Base-by-base conservation (phyloP, 78 protist species). In the Dictyostelium purpureum region DNA sequence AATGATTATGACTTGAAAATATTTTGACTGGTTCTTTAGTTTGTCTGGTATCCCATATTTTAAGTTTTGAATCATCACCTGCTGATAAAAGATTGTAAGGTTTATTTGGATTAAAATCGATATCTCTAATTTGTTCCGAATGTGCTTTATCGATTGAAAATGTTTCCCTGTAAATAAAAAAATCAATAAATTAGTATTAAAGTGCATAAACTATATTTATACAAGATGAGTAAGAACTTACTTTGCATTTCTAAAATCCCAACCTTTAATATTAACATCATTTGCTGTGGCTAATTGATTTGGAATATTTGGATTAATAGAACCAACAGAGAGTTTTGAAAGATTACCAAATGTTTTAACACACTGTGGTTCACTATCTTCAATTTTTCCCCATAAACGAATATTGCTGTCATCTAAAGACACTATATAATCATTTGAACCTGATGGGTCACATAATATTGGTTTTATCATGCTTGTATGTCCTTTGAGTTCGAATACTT, bases 391-490 rank as follows among this genome's bases (percentile, higher is more conserved):
- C 90, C 88, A 90, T 35, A 71, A 6, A 43, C 92, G 33, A 51
- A 90, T 79, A 11, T 45, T 75, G 16, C 81, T 26, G 38, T 90
- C 94, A 63, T 79, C 82, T 1, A 90, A 49, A 19, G 94, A 74
- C 1, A 90, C 33, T 14, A 90, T 52, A 57, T 73, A 90, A 31
- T 90, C 71, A 28, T 47, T 70, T 47, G 89, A 43, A n/a, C 65
- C 89, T n/a, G 94, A 90, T 40, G 94, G 94, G 56, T 90, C 94
- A 61, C 94, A 90, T 12, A 90, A 6, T 1, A 90, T 81, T 37
- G 82, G 88, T 78, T 76, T 73, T 16, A 90, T 77, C 47, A 47
- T 42, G 24, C 94, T 89, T 49, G 54, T 35, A 28, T 90, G 90
- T n/a, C 80, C 94, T 49, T 90, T 75, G 6, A 74, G 21, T 54